Conservation (phyloP, 345 rosid genomes). For the Rhodomyrtus tomentosa region DNA sequence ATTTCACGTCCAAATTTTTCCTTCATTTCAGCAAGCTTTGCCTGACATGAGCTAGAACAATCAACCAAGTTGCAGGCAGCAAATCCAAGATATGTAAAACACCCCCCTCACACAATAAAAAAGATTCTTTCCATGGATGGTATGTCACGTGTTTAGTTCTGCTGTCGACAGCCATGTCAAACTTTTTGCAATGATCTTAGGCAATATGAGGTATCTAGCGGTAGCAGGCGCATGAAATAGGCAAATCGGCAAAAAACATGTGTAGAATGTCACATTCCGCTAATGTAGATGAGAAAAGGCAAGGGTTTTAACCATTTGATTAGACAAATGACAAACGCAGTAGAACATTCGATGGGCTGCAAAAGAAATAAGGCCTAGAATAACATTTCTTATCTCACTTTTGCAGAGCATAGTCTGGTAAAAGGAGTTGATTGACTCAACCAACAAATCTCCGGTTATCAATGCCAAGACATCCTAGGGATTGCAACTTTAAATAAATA, state of each 20-base stretch:
- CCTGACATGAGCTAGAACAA: conserved; percentile 23
- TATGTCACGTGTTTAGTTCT: neutral
- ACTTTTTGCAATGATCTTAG: neutral
- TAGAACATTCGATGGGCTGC: neutral
- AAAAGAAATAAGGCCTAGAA: neutral
- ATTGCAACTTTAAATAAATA: neutral
- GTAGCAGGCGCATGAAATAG: neutral
- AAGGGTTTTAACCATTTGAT: neutral
- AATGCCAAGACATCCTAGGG: neutral
- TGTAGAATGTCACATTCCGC: neutral
- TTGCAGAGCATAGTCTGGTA: neutral
- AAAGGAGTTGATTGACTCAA: neutral
- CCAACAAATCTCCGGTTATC: neutral
- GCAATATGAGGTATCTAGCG: neutral
- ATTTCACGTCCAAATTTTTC: conserved; percentile 70
- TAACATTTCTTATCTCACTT: neutral
- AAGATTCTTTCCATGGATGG: neutral
- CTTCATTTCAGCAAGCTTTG: conserved; percentile 43
- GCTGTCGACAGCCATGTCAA: neutral
- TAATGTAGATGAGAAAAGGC: neutral
- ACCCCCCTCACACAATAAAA: neutral
- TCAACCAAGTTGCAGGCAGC: neutral
- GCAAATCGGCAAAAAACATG: neutral
- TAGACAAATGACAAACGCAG: neutral
- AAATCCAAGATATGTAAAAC: neutral